Evolutionary conservation across 2,329 filamentous ascomycete genomes (phyloP).

Genomic region (Nothophoma quercina): DNA sequence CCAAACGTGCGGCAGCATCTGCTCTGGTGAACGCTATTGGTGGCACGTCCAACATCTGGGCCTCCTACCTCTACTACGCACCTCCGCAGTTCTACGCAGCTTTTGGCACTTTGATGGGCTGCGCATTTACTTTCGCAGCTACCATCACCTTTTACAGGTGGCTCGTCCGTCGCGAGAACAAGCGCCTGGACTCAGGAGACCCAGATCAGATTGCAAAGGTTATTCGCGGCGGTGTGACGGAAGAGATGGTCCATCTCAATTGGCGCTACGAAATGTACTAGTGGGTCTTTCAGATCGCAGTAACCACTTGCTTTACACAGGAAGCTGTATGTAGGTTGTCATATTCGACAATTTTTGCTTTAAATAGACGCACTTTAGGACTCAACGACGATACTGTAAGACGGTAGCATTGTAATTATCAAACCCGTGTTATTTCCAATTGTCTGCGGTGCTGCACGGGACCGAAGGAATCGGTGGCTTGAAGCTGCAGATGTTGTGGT

Average conservation of each 20-base stretch:
- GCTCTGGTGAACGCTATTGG: slow-evolving; percentile 32
- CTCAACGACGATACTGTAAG: too few species aligned
- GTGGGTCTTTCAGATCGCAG: background rate
- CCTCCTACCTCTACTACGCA: slow-evolving; percentile 34
- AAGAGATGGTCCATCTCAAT: slow-evolving; percentile 29
- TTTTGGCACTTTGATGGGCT: slow-evolving; percentile 33
- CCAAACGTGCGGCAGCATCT: slow-evolving; percentile 32
- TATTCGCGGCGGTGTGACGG: slow-evolving; percentile 30
- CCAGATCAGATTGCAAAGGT: slow-evolving; percentile 32
- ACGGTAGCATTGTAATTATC: too few species aligned
- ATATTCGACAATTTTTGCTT: too few species aligned
- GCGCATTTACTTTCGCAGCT: slow-evolving; percentile 25
- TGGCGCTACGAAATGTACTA: slow-evolving; percentile 37
- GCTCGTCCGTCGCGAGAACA: slow-evolving; percentile 32
- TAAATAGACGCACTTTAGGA: too few species aligned
- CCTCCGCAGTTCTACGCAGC: slow-evolving; percentile 33
- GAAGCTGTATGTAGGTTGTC: too few species aligned
- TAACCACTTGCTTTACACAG: too few species aligned
- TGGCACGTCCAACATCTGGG: slow-evolving; percentile 32
- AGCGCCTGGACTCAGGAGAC: slow-evolving; percentile 26
- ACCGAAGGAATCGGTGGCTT: background rate
- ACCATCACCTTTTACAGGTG: slow-evolving; percentile 31
- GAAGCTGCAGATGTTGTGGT: background rate
- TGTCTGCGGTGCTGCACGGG: background rate
- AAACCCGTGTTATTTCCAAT: background rate